Evolutionary conservation across 169 alveolate genomes (phyloP), one percentile per base, ranked within the genome.

Genomic region (Eimeria acervulina): DNA sequence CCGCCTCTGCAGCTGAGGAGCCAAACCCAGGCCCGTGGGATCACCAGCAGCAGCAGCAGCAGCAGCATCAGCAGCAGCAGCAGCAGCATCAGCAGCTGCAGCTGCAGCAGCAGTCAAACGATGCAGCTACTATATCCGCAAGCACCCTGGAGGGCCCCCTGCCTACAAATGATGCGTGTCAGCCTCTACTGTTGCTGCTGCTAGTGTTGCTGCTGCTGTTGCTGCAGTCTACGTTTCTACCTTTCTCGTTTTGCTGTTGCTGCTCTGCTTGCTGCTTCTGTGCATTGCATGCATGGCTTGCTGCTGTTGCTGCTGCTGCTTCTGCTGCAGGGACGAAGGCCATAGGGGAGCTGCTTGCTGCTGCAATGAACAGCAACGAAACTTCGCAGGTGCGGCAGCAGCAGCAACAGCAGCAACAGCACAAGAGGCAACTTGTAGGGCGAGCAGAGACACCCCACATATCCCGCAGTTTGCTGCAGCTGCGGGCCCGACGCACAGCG

Each of bases 301-400:
- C 88, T 78, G 88, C 88, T 78, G 88, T 61, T 78, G 88, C 88
- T 78, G 88, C 88, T 78, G 55, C 66, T 78, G 88, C 63, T 42
- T 47, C 55, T 78, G 88, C 88, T 78, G 88, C 88, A n/a, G 83
- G 74, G 26, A 63, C 74, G 8, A n/a, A 63, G 74, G 74, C 36
- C 10, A 7, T 63, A 5, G 5, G 5, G 74, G 74, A 63, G 74
- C 74, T 63, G n/a, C 74, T 63, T 63, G 74, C 74, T 63, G 74
- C 74, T 6, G 74, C 74, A 5, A 63, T 23, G 74, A 63, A 23
- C 74, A 63, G 74, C 74, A 63, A 17, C 74, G 15, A 23, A 7
- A 72, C n/a, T n/a, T n/a, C n/a, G 83, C 51, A 33, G 42, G 21
- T 17, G 83, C 83, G 28, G 12, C 55, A 47, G 55, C 55, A 47